Evolutionary conservation across 78 protist genomes (phyloP), one percentile per base, ranked within the genome.

Genomic region (Tieghemostelium lacteum): DNA sequence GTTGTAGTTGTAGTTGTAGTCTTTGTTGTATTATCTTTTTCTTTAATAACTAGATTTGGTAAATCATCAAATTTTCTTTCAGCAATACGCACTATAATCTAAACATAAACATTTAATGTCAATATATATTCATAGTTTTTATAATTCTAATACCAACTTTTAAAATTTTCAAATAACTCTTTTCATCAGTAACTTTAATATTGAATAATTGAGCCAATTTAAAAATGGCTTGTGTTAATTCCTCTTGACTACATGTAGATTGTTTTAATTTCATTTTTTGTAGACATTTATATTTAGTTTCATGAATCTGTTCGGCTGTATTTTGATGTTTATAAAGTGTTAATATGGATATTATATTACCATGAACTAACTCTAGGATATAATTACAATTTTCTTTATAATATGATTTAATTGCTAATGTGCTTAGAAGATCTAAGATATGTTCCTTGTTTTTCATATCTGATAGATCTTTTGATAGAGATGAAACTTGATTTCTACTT

Each of bases 271-370:
- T 83, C 36, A 58, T 31, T 58, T 60, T 83, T 58, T 83, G 91
- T 22, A 83, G 71, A 45, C 91, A 83, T 69, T 83, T 83, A 69
- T 83, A 83, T 69, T 83, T 83, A 33, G 80, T 83, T 69, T 83
- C 91, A 29, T 83, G 91, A 24, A 83, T 69, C 33, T 83, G 91
- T 39, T 83, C 91, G 17, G 78, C 78, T 72, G n/a, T 29, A 49
- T 26, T 37, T 31, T 12, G 70, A 28, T 8, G 14, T 24, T 24
- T 6, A 12, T 3, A 28, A 63, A 29, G 24, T n/a, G 42, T 19
- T 36, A 14, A 37, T 8, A 3, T 19, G 34, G n/a, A n/a, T n/a
- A n/a, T n/a, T n/a, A n/a, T n/a, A n/a, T n/a, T n/a, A n/a, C n/a
- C n/a, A n/a, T n/a, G n/a, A n/a, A n/a, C n/a, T n/a, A n/a, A 45